These are phyloP conservation scores for Dictyostelium intermedium DNA, from an alignment of 78 protist genomes.

Conservation along the genomic window DNA sequence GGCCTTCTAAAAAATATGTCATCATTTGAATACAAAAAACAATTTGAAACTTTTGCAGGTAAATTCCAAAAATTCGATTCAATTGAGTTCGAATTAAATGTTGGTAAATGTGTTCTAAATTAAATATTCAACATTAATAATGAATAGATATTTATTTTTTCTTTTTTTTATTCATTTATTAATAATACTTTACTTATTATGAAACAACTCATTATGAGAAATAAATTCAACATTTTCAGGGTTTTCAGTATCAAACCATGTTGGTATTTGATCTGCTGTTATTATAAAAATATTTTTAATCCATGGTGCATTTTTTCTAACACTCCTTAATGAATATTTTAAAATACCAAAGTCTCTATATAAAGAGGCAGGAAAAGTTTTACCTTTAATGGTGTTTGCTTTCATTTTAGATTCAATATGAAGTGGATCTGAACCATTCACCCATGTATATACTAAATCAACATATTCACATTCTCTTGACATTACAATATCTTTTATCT, in stretches of 20 bases:
- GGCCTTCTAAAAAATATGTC: slow-evolving; percentile 5
- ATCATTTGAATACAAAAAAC: slow-evolving; percentile 42
- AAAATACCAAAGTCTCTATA: slow-evolving; percentile 21
- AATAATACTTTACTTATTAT: too few relatives aligned
- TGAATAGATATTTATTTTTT: too few relatives aligned
- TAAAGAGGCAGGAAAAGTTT: too few relatives aligned
- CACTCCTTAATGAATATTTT: slow-evolving; percentile 33
- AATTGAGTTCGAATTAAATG: neutral
- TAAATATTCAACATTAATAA: too few relatives aligned
- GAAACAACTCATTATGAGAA: neutral
- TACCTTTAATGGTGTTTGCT: too few relatives aligned
- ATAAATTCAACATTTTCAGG: slow-evolving; percentile 10
- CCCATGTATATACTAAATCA: slow-evolving; percentile 57
- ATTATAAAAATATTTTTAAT: slow-evolving; percentile 12
- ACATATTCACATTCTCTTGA: slow-evolving; percentile 13
- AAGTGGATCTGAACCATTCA: slow-evolving; percentile 60
- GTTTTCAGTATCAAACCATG: slow-evolving; percentile 8
- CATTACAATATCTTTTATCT: neutral
- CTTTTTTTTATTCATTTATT: too few relatives aligned
- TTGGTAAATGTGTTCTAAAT: slow-evolving; percentile 10
- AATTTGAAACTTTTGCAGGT: too few relatives aligned
- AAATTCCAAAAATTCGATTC: slow-evolving; percentile 37
- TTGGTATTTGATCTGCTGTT: slow-evolving; percentile 7
- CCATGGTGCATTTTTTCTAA: slow-evolving; percentile 26
- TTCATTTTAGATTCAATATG: too few relatives aligned